Evolutionary conservation across 2,329 filamentous ascomycete genomes (phyloP).

Genomic region (Epicoccum sorghinum): DNA sequence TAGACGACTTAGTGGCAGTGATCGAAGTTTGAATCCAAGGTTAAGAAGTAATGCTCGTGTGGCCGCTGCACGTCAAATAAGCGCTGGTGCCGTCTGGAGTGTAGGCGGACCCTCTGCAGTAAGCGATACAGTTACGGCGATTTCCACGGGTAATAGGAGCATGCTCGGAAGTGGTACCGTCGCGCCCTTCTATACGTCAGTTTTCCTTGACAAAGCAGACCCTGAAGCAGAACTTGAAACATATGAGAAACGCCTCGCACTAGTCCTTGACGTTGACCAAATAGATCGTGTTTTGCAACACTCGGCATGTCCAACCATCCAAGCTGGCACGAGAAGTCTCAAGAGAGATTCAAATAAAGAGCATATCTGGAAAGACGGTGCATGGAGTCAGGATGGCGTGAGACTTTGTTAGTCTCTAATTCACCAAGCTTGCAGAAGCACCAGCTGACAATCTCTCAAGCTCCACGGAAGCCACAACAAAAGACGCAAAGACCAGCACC

Average conservation of each 20-base stretch:
- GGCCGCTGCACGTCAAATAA: conserved; percentile 56
- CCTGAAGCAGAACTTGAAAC: conserved; percentile 68
- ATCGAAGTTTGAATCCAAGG: conserved; percentile 25
- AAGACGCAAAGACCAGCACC: conserved; percentile 59
- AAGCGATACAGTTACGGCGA: conserved; percentile 54
- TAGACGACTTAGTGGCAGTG: conserved; percentile 24
- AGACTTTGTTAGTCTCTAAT: conserved; percentile 39
- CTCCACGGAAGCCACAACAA: conserved; percentile 33
- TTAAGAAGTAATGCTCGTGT: conserved; percentile 32
- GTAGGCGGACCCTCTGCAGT: conserved; percentile 73
- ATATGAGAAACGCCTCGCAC: conserved; percentile 76
- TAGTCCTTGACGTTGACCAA: conserved; percentile 80
- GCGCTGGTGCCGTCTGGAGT: conserved; percentile 75
- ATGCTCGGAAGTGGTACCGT: conserved; percentile 73
- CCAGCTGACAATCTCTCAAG: conserved; percentile 21
- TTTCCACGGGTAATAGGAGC: conserved; percentile 68
- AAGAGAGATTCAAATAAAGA: conserved; percentile 12
- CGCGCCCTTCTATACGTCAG: conserved; percentile 67
- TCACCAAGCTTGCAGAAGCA: conserved; percentile 18
- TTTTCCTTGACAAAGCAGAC: conserved; percentile 59
- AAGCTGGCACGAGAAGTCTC: conserved; percentile 9
- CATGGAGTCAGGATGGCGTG: conserved; percentile 47
- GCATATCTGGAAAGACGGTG: conserved; percentile 50
- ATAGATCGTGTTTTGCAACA: conserved; percentile 66
- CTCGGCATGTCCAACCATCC: conserved; percentile 18